Conservation (phyloP, 495 filamentous ascomycete species). For the Podospora conica region DNA sequence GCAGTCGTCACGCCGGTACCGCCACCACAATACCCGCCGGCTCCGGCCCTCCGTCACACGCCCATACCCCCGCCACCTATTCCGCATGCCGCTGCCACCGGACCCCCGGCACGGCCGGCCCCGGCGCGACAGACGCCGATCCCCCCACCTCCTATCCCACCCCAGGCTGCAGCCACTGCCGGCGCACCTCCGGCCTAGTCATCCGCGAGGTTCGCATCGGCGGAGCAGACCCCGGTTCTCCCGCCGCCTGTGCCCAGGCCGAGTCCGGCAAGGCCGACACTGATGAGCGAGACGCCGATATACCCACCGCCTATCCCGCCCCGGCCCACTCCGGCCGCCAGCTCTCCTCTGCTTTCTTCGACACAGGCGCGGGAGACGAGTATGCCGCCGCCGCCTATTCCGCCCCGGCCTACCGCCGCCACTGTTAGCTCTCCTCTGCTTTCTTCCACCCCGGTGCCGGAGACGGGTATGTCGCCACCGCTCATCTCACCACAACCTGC, state of each 20-base stretch:
- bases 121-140: conserved; percentile 29
- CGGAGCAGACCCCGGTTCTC: conserved; percentile 25
- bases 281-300: no score
- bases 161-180: conserved; percentile 10
- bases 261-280: no score
- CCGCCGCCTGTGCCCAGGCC: no score
- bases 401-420: not conserved
- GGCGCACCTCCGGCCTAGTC: not conserved
- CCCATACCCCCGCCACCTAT: conserved; percentile 28
- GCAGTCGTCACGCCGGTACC: conserved; percentile 1
- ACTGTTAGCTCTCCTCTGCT: not conserved
- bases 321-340: conserved; percentile 2
- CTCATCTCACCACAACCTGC: no score
- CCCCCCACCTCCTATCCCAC: conserved; percentile 28
- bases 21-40: conserved; percentile 11
- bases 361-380: conserved; percentile 21
- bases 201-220: conserved; percentile 5
- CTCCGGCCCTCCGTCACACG: conserved; percentile 17
- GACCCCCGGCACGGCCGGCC: not conserved
- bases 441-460: not conserved
- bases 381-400: not conserved
- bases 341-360: not conserved
- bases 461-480: no score
- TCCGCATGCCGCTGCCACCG: conserved; percentile 9
- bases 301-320: conserved; percentile 28